Base-by-base conservation (phyloP, 805 yeast genomes). In the Zygosaccharomyces lentus region DNA sequence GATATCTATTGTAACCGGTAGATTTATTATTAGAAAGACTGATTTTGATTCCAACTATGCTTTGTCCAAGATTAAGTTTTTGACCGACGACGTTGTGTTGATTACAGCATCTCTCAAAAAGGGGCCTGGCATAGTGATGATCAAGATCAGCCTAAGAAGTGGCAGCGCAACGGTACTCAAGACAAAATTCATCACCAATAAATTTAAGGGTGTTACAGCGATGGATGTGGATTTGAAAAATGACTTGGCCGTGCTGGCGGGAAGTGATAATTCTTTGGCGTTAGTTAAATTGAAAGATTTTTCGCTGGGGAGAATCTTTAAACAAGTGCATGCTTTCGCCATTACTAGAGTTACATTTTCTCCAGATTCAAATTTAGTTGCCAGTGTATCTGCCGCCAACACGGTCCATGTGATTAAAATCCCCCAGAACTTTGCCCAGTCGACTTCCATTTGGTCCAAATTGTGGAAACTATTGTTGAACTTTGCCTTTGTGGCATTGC, bases 331-430 rank as follows among this genome's bases (percentile, higher is more conserved):
- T 62, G 70, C 75, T 7, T 86, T 86, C 62, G 88, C 95, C 21
- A 81, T 88, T 43, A 88, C 96, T 0, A 74, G 77, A 36, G 78
- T 87, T 8, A 69, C 78, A 2, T 81, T 87, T 49, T 81, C 88
- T 4, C 82, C 85, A 10, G 73, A 79, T 59, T 88, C 90, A 6
- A 67, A 76, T 41, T 73, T 73, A 45, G 66, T 87, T 40, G 91
- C 87, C 2, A 76, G 87, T 17, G 82, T 80, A 0, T 82, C 91
- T 27, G 95, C 90, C 1, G 86, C 93, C 2, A 82, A 84, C 50
- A 74, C 87, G 1, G 76, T 88, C 24, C 79, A 75, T 54, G 79
- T 87, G 7, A 66, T 82, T 47, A 72, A 70, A 46, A 62, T 87
- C 16, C 90, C 93, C 3, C 67, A 64, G 19, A 73, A 72, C 17